Base-by-base conservation (phyloP, 805 yeast genomes). In the Kluyveromyces lactis region DNA sequence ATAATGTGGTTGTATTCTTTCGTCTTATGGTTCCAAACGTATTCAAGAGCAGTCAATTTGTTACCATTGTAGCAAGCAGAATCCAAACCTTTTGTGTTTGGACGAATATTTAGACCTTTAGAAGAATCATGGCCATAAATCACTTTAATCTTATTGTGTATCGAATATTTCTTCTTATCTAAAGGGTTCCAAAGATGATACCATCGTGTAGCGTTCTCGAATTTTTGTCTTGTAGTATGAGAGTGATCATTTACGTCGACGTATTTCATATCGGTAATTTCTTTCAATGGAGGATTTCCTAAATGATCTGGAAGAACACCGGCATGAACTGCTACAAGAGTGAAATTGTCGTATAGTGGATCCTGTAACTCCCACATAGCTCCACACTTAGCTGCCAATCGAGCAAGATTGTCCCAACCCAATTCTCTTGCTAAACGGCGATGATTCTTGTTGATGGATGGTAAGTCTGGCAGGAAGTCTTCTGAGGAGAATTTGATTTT, bases 91-190 rank as follows among this genome's bases (percentile, higher is more conserved):
- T 74, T 76, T 3, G 95, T 69, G 58, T 68, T 86, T 44, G 73
- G 71, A 47, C 72, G 72, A 36, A 79, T 46, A 40, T 73, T 76
- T 36, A 87, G 70, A 1, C 96, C 95, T 40, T 79, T 66, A 40
- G 76, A 68, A 3, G 97, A 94, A 55, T 86, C 94, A 55, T 89
- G 97, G 1, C 97, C 97, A 55, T 89, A 89, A 51, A 75, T 77
- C 3, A 85, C 86, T 17, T 56, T 60, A 31, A 42, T 48, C 40
- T 53, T 60, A 30, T 61, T 57, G 26, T 50, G 49, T n/a, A 44
- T 55, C 47, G 52, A 41, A 9, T 21, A 21, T 9, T 21, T 21
- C 9, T 21, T 9, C 9, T 9, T 21, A 19, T 53, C 45, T 5
- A 42, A 36, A 31, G 54, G 47, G 46, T 74, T 72, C 74, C 77